phyloP scores from a whole-genome alignment of 768 basidiomycete species.

The Lactarius hatsudake region DNA sequence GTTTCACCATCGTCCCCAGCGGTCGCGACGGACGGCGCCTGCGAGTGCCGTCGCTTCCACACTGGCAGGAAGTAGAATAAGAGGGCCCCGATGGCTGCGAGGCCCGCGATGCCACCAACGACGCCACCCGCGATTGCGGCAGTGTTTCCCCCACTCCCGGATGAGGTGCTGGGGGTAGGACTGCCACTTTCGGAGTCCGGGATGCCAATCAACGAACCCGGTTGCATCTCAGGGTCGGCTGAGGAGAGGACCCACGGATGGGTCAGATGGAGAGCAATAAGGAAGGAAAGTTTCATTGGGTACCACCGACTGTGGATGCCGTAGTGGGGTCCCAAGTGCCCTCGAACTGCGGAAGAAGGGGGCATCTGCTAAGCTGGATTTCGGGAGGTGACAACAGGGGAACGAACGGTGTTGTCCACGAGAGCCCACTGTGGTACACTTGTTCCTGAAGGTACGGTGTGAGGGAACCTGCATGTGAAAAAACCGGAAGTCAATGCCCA shows the following conservation, averaged over 20 bases:
- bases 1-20: no score
- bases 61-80: background rate
- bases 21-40: background rate
- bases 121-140: background rate
- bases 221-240: background rate
- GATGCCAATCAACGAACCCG: background rate
- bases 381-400: background rate
- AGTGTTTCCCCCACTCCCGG: background rate
- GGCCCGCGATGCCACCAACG: background rate
- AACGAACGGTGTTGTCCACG: background rate
- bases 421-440: constrained; percentile 8
- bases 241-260: background rate
- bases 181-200: no score
- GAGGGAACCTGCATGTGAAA: background rate
- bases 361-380: background rate
- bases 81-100: background rate
- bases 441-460: background rate
- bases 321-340: background rate
- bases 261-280: no score
- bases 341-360: background rate
- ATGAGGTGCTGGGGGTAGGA: background rate
- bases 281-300: background rate
- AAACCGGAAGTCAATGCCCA: background rate
- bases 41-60: background rate
- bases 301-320: background rate